These are phyloP conservation scores for Pelargonium myrrhifolium DNA, from an alignment of 441 rosid genomes.

Conservation along the genomic window DNA sequence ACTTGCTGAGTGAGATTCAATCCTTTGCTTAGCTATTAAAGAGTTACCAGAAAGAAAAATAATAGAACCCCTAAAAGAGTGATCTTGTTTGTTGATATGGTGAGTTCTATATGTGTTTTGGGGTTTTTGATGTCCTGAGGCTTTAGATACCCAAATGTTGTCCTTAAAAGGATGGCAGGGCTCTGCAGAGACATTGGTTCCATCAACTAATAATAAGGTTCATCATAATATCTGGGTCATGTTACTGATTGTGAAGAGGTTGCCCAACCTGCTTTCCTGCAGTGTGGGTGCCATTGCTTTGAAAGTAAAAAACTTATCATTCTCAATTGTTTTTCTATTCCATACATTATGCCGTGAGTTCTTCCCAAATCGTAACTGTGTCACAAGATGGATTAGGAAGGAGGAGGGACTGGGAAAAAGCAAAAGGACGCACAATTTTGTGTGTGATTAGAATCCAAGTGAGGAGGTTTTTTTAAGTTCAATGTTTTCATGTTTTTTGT, in stretches of 20 bases:
- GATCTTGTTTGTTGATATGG: no score
- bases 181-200: no score
- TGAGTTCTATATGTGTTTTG: no score
- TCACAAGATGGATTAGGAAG: not conserved
- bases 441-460: not conserved
- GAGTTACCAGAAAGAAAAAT: not conserved
- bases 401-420: not conserved
- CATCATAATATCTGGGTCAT: not conserved
- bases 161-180: no score
- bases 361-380: not conserved
- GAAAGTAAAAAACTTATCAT: no score
- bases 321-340: not conserved
- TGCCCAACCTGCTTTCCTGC: not conserved
- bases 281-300: no score
- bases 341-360: slow-evolving; percentile 1
- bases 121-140: no score
- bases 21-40: not conserved
- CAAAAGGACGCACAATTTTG: not conserved
- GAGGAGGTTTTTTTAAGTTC: not conserved
- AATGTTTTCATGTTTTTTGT: not conserved
- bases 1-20: not conserved
- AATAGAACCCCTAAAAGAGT: not conserved
- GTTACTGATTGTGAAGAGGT: not conserved
- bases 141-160: no score
- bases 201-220: not conserved